Conservation (phyloP, 164 flowering plant species). For the Vitis cinerea region DNA sequence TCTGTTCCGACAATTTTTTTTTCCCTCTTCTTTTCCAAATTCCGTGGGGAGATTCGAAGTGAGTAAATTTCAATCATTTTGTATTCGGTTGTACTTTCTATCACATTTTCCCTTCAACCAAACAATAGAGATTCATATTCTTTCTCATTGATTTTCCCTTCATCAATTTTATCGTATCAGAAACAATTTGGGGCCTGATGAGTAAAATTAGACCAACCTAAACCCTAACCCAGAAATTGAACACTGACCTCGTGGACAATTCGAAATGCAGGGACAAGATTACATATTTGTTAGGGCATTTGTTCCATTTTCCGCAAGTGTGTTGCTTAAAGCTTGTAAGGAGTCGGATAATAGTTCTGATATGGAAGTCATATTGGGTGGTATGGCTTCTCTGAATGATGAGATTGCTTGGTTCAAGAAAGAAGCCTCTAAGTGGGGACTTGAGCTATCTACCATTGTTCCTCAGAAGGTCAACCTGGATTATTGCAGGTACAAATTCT, state of each 20-base stretch:
- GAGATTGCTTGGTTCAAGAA: slow-evolving; percentile 88
- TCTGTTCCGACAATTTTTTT: too few species aligned
- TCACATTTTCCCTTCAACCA: too few species aligned
- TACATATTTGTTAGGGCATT: slow-evolving; percentile 78
- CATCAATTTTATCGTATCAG: too few species aligned
- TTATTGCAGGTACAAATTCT: slow-evolving; percentile 62
- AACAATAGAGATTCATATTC: too few species aligned
- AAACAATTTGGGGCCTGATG: too few species aligned
- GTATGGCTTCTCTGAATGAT: slow-evolving; percentile 67
- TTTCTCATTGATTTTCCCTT: too few species aligned
- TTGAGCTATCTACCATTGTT: slow-evolving; percentile 34
- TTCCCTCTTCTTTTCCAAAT: too few species aligned
- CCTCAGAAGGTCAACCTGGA: slow-evolving; percentile 55
- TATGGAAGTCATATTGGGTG: slow-evolving; percentile 65
- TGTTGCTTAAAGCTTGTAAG: slow-evolving; percentile 65
- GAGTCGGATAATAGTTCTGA: slow-evolving; percentile 51
- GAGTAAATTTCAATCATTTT: too few species aligned
- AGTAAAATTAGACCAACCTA: too few species aligned
- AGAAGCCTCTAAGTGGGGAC: slow-evolving; percentile 72
- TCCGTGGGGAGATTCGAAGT: too few species aligned
- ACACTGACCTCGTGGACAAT: not conserved
- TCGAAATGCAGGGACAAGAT: slow-evolving; percentile 70
- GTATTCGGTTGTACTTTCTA: too few species aligned
- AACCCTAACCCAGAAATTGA: not conserved
- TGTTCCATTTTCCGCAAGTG: slow-evolving; percentile 70